Conservation (phyloP, 306 rosid species). For the Prunus fruticosa region DNA sequence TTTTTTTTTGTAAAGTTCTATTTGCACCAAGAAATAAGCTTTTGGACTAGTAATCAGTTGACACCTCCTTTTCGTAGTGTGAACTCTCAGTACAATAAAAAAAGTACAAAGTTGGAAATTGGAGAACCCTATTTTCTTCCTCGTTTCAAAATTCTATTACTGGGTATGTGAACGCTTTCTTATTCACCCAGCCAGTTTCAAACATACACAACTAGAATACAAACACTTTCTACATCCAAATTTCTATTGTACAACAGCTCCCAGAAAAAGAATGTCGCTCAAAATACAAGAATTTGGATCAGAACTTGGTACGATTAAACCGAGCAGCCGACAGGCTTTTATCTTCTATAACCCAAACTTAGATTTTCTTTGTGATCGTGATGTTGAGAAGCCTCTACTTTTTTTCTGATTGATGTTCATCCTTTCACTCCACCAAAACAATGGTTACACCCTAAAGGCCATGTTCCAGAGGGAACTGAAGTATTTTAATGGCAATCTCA, state of each 20-base stretch:
- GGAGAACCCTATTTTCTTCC: neutral
- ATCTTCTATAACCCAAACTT: neutral
- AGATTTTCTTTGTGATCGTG: neutral
- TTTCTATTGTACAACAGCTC: conserved; percentile 28
- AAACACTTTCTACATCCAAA: conserved; percentile 14
- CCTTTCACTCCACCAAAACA: conserved; percentile 11
- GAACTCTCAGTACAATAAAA: neutral
- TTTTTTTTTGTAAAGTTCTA: too few relatives aligned
- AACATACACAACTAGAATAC: conserved; percentile 20
- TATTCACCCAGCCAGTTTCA: conserved; percentile 24
- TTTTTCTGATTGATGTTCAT: conserved; percentile 9
- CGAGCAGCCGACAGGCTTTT: neutral
- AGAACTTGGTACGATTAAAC: neutral
- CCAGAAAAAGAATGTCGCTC: conserved; percentile 42
- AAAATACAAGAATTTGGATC: neutral
- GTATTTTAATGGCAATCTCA: neutral
- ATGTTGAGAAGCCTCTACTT: neutral
- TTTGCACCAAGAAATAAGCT: neutral
- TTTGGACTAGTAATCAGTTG: neutral
- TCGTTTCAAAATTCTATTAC: conserved; percentile 8
- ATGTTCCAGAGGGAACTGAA: conserved; percentile 20
- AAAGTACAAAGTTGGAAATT: neutral
- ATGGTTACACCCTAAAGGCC: conserved; percentile 17
- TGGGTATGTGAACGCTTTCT: conserved; percentile 7
- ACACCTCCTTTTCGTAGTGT: neutral